phyloP scores from a whole-genome alignment of 108 stramenopile species.

The Nannochloropsis gaditana region DNA sequence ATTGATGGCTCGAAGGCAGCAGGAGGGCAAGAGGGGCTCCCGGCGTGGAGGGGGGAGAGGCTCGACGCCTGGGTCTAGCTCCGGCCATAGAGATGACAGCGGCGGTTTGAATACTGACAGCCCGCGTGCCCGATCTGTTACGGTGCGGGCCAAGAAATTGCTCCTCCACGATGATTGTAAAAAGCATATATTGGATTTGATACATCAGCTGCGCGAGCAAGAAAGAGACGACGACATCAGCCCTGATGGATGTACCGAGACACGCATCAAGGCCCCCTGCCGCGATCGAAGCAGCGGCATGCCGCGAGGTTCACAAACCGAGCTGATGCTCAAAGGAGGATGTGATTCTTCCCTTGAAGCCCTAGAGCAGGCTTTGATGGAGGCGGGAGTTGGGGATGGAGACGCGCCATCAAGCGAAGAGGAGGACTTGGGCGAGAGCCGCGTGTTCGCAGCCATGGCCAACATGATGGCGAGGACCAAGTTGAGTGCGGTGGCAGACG shows the following conservation, averaged over 20 bases:
- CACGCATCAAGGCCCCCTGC: no score
- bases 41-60: no score
- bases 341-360: background rate
- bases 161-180: conserved; percentile 32
- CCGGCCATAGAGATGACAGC: background rate
- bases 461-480: conserved; percentile 29
- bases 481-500: background rate
- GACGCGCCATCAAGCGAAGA: conserved; percentile 1
- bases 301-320: background rate
- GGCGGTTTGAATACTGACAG: background rate
- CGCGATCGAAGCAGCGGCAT: background rate
- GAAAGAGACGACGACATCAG: conserved; percentile 23
- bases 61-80: no score
- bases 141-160: conserved; percentile 28
- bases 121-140: background rate
- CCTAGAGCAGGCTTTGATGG: background rate
- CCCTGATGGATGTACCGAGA: background rate
- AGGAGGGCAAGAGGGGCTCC: no score
- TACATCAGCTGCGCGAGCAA: conserved; percentile 31
- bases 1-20: no score
- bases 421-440: conserved; percentile 33
- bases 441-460: conserved; percentile 38
- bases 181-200: conserved; percentile 34
- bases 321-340: background rate
- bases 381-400: conserved; percentile 16